Evolutionary conservation across 257 asterid species (phyloP), one percentile per base, ranked within the genome.

Genomic region (Orobanche coerulescens): DNA sequence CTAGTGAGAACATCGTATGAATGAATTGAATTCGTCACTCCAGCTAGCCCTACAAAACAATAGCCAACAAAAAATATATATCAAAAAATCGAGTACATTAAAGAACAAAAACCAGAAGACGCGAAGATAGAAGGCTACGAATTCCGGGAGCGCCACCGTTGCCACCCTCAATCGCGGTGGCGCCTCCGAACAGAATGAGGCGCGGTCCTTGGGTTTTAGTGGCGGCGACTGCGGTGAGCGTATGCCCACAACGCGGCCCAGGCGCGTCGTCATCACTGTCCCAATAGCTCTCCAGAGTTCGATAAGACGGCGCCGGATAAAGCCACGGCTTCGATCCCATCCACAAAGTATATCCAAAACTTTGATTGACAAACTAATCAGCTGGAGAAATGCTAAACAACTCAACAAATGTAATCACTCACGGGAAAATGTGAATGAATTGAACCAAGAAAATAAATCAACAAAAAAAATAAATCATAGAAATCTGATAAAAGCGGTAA

Each of bases 241-340:
- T 86, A 81, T 93, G 99, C 18, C 82, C 85, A 56, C 94, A 93
- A 13, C 99, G 95, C 40, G 96, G 92, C 11, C 97, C 99, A n/a
- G 99, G 99, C 20, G 94, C 92, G 65, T 93, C 97, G 14, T 93
- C 99, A 58, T 86, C 98, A 22, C 74, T 73, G 53, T 81, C 97
- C 98, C 97, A 93, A 57, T 66, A 86, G 71, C 81, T 77, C 63
- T 93, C 98, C 75, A 82, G 46, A 39, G 43, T 37, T 28, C 86
- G 79, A 66, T 80, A 82, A 5, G 75, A 75, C 75, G 86, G 90
- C 54, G 86, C 90, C 74, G 90, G 90, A 71, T 65, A 68, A 1
- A 77, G 66, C 82, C 90, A 75, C 72, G 82, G 82, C 76, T 80
- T 82, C 79, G 90, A 79, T 71, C 82, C 90, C 90, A 82, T 82